Evolutionary conservation across 495 filamentous ascomycete species (phyloP), one percentile per base, ranked within the genome.

Genomic region (Penicillium herquei): DNA sequence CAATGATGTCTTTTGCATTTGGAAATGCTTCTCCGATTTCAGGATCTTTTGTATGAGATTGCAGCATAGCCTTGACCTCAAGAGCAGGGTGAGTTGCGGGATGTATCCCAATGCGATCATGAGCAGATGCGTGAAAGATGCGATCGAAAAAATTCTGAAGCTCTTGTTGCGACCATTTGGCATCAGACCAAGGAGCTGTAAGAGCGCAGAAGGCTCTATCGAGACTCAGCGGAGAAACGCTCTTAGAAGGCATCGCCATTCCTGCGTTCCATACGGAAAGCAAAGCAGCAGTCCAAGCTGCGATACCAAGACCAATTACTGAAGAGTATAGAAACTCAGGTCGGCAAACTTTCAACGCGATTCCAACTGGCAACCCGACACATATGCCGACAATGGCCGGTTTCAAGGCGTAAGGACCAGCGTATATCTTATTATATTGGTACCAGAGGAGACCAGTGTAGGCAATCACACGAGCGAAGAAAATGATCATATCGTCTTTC

Each of bases 371-470:
- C 32, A 85, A 62, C 6, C 81, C 82, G 14, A 81, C 49, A 9
- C 72, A 34, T 6, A 74, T 65, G 30, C 79, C 79, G 11, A 70
- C 56, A 6, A 82, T 51, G 18, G 84, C 68, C 0, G 81, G 78
- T 51, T 77, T 79, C 33, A 82, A 63, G 1, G 80, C 81, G 44
- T 81, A 71, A 12, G 78, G 75, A 1, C 81, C 82, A 13, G 77
- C 72, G 62, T 84, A 85, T 45, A 85, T 82, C 51, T 81, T 81
- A 56, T 80, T 84, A 65, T 83, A 84, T 62, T 84, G 81, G 55
- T 84, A 84, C 71, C 79, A 82, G 37, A 84, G 71, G 47, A 84
- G 66, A 30, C 82, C 82, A 10, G 80, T 80, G 62, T 85, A 85
- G 33, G 82, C 72, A 14, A 74, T 65, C 3, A 84, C 68, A 50